Percentiles rank a stretch among this genome's conserved stretches.
phyloP scores from a whole-genome alignment of 108 stramenopile genomes.

The Aurantiochytrium sp. region DNA sequence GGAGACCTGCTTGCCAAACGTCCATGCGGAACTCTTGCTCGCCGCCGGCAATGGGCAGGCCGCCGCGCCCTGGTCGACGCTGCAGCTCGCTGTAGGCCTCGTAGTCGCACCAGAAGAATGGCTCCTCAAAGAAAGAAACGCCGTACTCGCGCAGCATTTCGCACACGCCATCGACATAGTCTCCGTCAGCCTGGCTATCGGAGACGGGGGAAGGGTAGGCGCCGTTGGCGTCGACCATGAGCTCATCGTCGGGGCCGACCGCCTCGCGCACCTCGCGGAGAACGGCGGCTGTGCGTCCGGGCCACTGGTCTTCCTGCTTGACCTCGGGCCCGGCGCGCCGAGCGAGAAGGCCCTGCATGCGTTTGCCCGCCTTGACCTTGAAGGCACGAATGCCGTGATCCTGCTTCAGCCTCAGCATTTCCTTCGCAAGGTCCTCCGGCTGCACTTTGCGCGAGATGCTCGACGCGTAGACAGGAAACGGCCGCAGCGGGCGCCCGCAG shows the following conservation, averaged over 20 bases:
- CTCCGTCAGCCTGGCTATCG: not conserved
- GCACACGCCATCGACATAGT: not conserved
- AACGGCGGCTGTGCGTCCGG: not conserved
- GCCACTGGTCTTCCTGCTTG: not conserved
- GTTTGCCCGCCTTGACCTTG: conserved; percentile 5
- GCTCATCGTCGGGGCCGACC: not conserved
- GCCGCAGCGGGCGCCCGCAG: not conserved
- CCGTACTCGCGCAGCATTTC: not conserved
- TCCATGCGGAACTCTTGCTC: conserved; percentile 20
- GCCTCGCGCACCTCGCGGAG: not conserved
- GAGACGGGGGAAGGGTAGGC: not conserved
- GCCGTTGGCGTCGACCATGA: conserved; percentile 10
- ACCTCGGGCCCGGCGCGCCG: not conserved
- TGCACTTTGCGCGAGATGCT: not conserved
- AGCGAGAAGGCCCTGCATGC: not conserved
- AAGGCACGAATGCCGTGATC: not conserved
- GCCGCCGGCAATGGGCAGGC: not conserved
- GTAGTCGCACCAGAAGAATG: not conserved
- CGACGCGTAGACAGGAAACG: not conserved
- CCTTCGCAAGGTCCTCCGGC: not conserved
- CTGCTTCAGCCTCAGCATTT: not conserved
- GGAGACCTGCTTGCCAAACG: not conserved
- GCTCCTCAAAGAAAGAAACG: conserved; percentile 1
- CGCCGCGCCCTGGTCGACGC: not conserved
- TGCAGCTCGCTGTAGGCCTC: not conserved